A percentile compares a stretch with the other conserved stretches of the same genome.
These are phyloP conservation scores for Chlorokybus atmophyticus DNA, from an alignment of 139 green algal species.

Conservation along the genomic window DNA sequence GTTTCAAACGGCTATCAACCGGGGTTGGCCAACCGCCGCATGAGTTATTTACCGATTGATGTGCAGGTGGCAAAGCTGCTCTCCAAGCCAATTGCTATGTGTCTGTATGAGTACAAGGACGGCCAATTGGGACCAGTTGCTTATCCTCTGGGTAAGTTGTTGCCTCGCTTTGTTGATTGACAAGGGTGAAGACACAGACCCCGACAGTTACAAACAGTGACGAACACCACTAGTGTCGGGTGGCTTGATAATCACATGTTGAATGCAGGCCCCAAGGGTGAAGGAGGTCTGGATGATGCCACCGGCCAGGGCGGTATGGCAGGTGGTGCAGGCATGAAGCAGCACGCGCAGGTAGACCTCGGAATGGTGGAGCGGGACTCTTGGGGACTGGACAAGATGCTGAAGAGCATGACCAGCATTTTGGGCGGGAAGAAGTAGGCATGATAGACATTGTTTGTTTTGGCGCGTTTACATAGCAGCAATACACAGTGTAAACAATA, in stretches of 20 bases:
- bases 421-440: too few species aligned
- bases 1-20: background rate
- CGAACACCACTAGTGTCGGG: background rate
- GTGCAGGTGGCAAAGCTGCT: background rate
- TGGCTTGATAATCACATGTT: background rate
- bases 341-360: conserved; percentile 1
- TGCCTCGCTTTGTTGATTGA: background rate
- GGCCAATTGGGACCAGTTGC: background rate
- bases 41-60: background rate
- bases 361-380: too few species aligned
- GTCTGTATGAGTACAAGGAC: background rate
- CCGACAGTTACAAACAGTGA: too few species aligned
- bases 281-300: conserved; percentile 5
- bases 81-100: background rate
- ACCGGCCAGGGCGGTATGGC: background rate
- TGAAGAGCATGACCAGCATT: too few species aligned
- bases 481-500: too few species aligned
- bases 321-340: conserved; percentile 1
- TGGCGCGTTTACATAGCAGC: too few species aligned
- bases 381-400: too few species aligned
- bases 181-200: too few species aligned
- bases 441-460: too few species aligned
- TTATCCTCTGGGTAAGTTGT: background rate
- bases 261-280: conserved; percentile 6
- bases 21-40: background rate